A percentile compares a stretch with the other conserved stretches of the same genome.
These are phyloP conservation scores for Curvularia sp. DNA, from an alignment of 2,329 filamentous ascomycete species.

Conservation along the genomic window DNA sequence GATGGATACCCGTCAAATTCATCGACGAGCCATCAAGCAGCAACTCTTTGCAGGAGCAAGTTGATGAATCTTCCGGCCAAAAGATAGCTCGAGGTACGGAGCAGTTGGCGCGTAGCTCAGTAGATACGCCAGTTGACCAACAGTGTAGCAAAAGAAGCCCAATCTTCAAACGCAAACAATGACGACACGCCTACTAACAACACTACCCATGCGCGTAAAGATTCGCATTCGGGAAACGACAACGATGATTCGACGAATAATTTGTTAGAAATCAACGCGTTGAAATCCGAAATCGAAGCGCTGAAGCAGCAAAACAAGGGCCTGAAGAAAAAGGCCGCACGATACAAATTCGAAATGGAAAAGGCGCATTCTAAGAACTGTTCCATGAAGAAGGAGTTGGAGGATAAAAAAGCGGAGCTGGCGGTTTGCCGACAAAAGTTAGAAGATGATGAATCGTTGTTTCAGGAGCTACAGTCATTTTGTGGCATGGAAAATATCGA, in stretches of 20 bases:
- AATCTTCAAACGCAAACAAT: not conserved
- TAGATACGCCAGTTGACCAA: too few species aligned
- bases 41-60: not conserved
- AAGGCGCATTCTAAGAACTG: too few species aligned
- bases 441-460: not conserved
- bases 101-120: not conserved
- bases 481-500: too few species aligned
- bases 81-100: too few species aligned
- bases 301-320: not conserved
- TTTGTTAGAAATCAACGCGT: not conserved
- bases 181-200: not conserved
- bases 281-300: not conserved
- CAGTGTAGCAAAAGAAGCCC: not conserved
- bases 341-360: too few species aligned
- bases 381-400: not conserved
- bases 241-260: not conserved
- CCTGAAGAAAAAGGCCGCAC: not conserved
- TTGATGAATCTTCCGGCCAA: not conserved
- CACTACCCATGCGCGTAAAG: not conserved
- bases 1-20: too few species aligned
- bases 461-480: not conserved
- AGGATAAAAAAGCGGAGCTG: not conserved
- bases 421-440: not conserved
- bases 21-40: too few species aligned
- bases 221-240: not conserved